These are phyloP conservation scores for Aspergillus sp. DNA, from an alignment of 2,329 filamentous ascomycete genomes.

Conservation along the genomic window DNA sequence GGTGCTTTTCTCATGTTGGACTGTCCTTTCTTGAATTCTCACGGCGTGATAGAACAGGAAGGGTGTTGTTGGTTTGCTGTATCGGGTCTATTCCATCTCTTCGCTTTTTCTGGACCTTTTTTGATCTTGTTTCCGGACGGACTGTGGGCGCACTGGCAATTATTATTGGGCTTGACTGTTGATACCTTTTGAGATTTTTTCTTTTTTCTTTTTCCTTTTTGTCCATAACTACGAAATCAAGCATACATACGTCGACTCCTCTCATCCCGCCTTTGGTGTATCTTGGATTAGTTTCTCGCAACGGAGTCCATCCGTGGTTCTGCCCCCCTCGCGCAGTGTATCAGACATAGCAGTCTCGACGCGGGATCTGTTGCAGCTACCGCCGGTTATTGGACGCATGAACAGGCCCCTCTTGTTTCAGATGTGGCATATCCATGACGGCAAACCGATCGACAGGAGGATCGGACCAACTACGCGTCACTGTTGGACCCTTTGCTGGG, in stretches of 20 bases:
- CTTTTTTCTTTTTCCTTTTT: neutral
- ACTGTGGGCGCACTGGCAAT: neutral
- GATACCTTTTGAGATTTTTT: slow-evolving; percentile 3
- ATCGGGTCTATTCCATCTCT: neutral
- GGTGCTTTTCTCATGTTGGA: neutral
- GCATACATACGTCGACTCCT: neutral
- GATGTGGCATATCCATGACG: neutral
- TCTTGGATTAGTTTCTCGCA: neutral
- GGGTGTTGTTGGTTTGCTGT: neutral
- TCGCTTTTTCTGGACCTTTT: neutral
- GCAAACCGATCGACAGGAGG: neutral
- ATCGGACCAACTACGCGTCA: neutral
- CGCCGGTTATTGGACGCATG: too few species aligned
- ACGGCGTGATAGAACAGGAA: neutral
- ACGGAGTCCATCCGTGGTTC: neutral
- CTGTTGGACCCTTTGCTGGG: neutral
- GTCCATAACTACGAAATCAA: neutral
- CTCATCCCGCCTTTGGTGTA: neutral
- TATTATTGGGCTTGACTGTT: neutral
- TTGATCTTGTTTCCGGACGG: neutral
- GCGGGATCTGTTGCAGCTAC: too few species aligned
- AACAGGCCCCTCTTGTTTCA: too few species aligned
- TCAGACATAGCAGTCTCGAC: neutral
- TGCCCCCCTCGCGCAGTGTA: neutral
- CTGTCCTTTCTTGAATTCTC: neutral